These are phyloP conservation scores for Hemerocallis citrina DNA, from an alignment of 106 monocot genomes.

Conservation along the genomic window DNA sequence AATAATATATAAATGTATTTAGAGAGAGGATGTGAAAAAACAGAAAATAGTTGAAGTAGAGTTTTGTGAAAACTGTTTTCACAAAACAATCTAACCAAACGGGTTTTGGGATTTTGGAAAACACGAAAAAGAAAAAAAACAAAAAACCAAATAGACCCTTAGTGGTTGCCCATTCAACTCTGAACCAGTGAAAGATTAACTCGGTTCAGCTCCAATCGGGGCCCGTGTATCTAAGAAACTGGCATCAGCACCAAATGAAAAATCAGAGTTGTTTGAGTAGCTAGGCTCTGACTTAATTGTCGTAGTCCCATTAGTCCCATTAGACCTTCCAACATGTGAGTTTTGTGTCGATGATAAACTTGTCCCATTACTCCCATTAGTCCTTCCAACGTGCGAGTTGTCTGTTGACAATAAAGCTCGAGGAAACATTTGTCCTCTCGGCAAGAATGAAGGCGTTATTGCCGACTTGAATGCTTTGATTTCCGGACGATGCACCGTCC, in stretches of 20 bases:
- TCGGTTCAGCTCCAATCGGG: conserved; percentile 44
- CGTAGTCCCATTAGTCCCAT: conserved; percentile 20
- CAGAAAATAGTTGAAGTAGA: too few species aligned
- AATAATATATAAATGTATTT: too few species aligned
- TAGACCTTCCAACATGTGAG: conserved; percentile 14
- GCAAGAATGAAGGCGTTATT: conserved; percentile 19
- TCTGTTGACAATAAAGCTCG: too few species aligned
- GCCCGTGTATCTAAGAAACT: conserved; percentile 43
- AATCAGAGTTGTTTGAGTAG: conserved; percentile 48
- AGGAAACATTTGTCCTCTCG: conserved; percentile 31
- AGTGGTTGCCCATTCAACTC: conserved; percentile 48
- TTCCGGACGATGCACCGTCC: conserved; percentile 29
- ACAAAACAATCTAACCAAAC: too few species aligned
- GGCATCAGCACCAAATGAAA: conserved; percentile 31
- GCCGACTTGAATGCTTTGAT: conserved; percentile 23
- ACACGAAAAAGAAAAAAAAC: too few species aligned
- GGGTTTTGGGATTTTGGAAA: too few species aligned
- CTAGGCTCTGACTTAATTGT: conserved; percentile 51
- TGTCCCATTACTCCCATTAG: too few species aligned
- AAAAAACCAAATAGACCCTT: too few species aligned
- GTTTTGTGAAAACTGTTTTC: too few species aligned
- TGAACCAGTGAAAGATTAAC: conserved; percentile 48
- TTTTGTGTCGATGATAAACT: conserved; percentile 30
- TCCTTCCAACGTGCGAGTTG: too few species aligned
- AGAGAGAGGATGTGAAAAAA: too few species aligned